Evolutionary conservation across 2,329 filamentous ascomycete species (phyloP), one percentile per base, ranked within the genome.

Genomic region (Cordyceps farinosa): DNA sequence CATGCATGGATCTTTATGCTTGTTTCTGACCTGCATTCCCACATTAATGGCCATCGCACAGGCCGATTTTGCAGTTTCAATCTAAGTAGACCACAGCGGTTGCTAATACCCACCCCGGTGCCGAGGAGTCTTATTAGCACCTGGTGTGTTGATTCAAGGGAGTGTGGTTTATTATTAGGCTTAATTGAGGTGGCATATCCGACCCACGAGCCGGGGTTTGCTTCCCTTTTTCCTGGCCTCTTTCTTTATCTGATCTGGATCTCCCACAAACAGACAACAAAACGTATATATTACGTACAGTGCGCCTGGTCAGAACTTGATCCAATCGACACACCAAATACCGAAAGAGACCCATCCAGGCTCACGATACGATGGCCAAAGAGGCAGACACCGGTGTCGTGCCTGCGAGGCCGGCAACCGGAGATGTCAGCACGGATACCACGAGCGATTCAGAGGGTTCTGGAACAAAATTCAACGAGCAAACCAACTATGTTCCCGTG

Each of bases 401-500:
- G 17, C 29, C 47, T 34, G 55, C 55, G 51, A 51, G 57, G 6
- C 65, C 67, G 45, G 57, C 61, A 51, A 63, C 62, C n/a, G 56
- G 48, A 2, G n/a, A 52, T 30, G 64, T 62, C 44, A 63, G 52
- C 8, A 36, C 50, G 40, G 40, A 61, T 15, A 48, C 52, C 10
- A 65, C 65, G 5, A 68, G 59, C 11, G 60, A 36, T 6, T 65
- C 67, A 0, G 66, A 71, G 5, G 66, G 65, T 17, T 61, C 56
- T 4, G 71, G 70, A 36, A 42, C 44, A 53, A 70, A 74, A 29
- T 83, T 84, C 71, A 84, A 82, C 48, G 82, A 84, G 66, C 82
- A 84, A 69, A 84, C 82, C 17, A 82, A 84, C 65, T 84, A 84
- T 74, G 81, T 84, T 3, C 79, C 82, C 5, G 77, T 68, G 56